Conservation (phyloP, 352 stramenopile species). For the Globisporangium paddicum region DNA sequence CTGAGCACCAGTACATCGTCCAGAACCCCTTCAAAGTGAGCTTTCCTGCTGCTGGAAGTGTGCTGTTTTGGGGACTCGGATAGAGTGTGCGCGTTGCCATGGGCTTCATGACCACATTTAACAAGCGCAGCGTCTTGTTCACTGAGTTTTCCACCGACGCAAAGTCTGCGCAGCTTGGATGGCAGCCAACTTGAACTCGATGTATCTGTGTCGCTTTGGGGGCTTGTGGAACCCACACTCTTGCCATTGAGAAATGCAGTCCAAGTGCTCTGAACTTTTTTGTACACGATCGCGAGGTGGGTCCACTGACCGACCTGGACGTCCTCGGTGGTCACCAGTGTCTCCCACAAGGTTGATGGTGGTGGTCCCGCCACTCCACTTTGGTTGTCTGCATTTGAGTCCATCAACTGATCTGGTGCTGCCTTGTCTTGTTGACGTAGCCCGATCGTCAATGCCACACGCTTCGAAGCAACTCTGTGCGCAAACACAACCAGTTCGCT, state of each 20-base stretch:
- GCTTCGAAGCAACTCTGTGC: not conserved
- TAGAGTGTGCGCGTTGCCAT: not conserved
- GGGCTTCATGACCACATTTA: not conserved
- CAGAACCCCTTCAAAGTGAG: constrained; percentile 10
- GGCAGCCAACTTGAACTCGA: not conserved
- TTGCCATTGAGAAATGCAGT: constrained; percentile 4
- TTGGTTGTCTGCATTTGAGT: not conserved
- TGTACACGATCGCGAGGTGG: not conserved
- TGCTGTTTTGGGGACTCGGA: not conserved
- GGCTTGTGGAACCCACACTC: not conserved
- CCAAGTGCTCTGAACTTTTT: not conserved
- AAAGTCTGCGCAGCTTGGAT: not conserved
- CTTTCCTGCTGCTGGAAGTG: not conserved
- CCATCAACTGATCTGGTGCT: not conserved
- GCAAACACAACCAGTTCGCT: constrained; percentile 4
- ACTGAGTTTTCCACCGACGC: constrained; percentile 1
- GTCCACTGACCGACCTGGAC: constrained; percentile 1
- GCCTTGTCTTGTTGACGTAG: not conserved
- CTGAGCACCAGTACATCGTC: constrained; percentile 29
- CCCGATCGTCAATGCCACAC: not conserved
- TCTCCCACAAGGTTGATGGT: not conserved
- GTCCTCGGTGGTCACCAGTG: not conserved
- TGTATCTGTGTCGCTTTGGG: not conserved
- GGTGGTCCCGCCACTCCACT: not conserved
- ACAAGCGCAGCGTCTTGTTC: not conserved